Evolutionary conservation across 352 stramenopile genomes (phyloP).

Genomic region (Globisporangium paddicum): DNA sequence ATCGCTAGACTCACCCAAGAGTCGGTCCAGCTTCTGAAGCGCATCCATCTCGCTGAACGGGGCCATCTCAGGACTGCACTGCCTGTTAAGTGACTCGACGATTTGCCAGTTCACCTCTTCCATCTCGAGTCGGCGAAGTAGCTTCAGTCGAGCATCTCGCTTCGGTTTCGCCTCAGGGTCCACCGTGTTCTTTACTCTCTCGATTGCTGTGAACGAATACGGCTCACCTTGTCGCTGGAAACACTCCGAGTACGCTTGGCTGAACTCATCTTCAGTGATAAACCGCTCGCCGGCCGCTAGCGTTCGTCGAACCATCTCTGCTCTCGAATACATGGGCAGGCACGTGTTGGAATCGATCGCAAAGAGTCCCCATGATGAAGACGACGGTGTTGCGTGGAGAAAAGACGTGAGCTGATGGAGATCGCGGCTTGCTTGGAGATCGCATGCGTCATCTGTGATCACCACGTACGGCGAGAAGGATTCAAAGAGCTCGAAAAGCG

Average conservation of each 20-base stretch:
- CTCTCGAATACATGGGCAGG: conserved; percentile 39
- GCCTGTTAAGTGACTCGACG: conserved; percentile 33
- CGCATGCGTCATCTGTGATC: conserved; percentile 35
- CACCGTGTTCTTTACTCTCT: not conserved
- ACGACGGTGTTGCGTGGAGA: conserved; percentile 25
- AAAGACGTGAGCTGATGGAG: conserved; percentile 28
- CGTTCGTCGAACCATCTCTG: conserved; percentile 28
- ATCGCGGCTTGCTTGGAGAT: conserved; percentile 27
- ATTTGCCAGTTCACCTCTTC: conserved; percentile 49
- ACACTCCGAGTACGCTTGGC: conserved; percentile 22
- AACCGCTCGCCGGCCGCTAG: conserved; percentile 27
- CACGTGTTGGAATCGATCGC: conserved; percentile 56
- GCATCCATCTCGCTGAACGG: conserved; percentile 44
- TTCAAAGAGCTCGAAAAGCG: conserved; percentile 35
- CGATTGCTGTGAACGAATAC: conserved; percentile 26
- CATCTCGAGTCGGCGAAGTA: conserved; percentile 29
- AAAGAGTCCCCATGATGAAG: conserved; percentile 46
- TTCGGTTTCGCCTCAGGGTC: not conserved
- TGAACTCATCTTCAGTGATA: conserved; percentile 39
- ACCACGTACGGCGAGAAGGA: conserved; percentile 33
- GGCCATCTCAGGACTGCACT: conserved; percentile 34
- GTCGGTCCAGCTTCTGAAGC: conserved; percentile 39
- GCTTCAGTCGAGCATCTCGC: not conserved
- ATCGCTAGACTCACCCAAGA: conserved; percentile 32
- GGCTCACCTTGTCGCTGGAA: conserved; percentile 17